Evolutionary conservation across 192 early-diverging fungal genomes (phyloP), one percentile per base, ranked within the genome.

Genomic region (Coemansia sp.): DNA sequence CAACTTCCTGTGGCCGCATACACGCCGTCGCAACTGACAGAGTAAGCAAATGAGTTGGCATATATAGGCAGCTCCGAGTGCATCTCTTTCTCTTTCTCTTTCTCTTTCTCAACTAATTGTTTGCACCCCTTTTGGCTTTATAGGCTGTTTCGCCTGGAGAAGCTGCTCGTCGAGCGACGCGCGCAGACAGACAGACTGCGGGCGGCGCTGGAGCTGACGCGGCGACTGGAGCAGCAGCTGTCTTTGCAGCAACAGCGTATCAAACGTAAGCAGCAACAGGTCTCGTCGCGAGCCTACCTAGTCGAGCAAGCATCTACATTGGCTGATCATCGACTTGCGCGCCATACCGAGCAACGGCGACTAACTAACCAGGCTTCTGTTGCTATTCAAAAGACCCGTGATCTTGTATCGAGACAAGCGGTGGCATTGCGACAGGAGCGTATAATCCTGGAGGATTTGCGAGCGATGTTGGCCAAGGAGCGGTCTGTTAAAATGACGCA

Each of bases 401-500:
- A 28, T 28, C 22, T 28, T 28, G 57, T 65, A 51, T 14, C 32
- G 22, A 20, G 66, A 1, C 32, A 35, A 1, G 70, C 48, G 18
- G 52, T 56, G 33, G 57, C 54, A 37, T 54, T 81, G 38, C 69
- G 70, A 7, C 78, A 81, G 70, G 73, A 74, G 15, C 73, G 78
- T 12, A 81, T 81, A 3, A 81, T 81, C 38, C 28, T 68, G 7
- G 78, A 81, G 53, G 78, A 81, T 59, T 12, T 81, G 43, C 66
- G 78, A 1, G 78, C 78, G 3, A 81, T 81, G 78, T 67, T 81
- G 34, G 78, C 78, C 6, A 43, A 67, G 43, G 55, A 67, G 70
- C 78, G 78, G 6, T 70, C 59, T 6, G 55, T 5, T 9, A 59
- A 38, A 14, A 62, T 66, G 12, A 36, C 2, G 3, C 52, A 33